Conservation (phyloP, 2,329 filamentous ascomycete species). For the Didymella sp. region DNA sequence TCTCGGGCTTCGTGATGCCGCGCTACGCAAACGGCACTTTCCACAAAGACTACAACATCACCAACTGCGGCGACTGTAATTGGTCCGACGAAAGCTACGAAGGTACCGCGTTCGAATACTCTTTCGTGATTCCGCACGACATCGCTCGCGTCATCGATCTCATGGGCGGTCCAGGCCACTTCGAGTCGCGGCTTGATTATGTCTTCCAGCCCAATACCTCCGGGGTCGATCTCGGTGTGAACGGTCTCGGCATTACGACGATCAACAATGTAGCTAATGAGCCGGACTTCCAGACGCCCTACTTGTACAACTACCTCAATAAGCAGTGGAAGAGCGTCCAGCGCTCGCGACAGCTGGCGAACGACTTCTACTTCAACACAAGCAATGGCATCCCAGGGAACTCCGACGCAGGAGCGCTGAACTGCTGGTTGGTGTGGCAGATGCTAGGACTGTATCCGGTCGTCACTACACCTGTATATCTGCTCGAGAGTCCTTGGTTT, state of each 20-base stretch:
- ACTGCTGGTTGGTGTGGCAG: conserved; percentile 60
- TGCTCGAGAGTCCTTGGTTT: conserved; percentile 58
- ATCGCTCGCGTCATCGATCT: conserved; percentile 52
- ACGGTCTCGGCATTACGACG: conserved; percentile 46
- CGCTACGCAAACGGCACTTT: conserved; percentile 47
- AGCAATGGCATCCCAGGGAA: conserved; percentile 56
- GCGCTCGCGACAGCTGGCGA: conserved; percentile 44
- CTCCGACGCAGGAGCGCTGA: conserved; percentile 57
- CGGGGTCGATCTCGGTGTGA: conserved; percentile 45
- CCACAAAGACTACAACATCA: conserved; percentile 51
- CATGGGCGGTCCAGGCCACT: conserved; percentile 51
- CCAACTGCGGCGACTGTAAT: conserved; percentile 52
- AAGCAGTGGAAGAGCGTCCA: conserved; percentile 49
- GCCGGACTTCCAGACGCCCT: conserved; percentile 51
- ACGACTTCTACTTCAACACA: conserved; percentile 52
- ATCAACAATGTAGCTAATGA: conserved; percentile 52
- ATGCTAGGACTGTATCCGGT: conserved; percentile 59
- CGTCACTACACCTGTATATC: conserved; percentile 57
- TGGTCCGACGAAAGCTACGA: conserved; percentile 54
- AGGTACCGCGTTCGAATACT: conserved; percentile 54
- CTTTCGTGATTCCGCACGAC: conserved; percentile 54
- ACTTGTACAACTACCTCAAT: conserved; percentile 53
- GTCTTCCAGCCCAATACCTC: conserved; percentile 51
- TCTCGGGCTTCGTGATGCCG: conserved; percentile 48
- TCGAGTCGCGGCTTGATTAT: conserved; percentile 53